These are phyloP conservation scores for Backusella liffmaniae DNA, from an alignment of 192 early-diverging fungal species.

Conservation along the genomic window DNA sequence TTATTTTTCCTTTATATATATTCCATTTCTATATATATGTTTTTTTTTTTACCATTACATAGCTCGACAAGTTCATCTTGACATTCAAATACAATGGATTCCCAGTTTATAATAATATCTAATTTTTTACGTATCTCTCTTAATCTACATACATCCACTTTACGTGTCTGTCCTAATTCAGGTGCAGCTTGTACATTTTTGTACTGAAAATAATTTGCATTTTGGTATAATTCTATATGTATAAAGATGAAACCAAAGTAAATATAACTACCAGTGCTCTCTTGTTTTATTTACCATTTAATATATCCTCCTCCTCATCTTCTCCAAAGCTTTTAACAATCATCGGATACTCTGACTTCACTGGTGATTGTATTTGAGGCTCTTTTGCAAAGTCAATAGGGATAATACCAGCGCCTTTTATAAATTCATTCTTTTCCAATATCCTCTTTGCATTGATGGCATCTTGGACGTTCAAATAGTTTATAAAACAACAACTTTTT, in stretches of 20 bases:
- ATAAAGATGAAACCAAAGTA: neutral
- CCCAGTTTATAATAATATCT: conserved; percentile 80
- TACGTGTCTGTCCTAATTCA: conserved; percentile 64
- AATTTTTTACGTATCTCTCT: conserved; percentile 87
- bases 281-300: conserved; percentile 2
- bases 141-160: conserved; percentile 75
- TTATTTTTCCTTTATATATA: neutral
- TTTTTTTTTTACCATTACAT: conserved; percentile 66
- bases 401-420: conserved; percentile 67
- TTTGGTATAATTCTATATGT: neutral
- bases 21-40: neutral
- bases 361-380: conserved; percentile 43
- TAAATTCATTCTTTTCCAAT: conserved; percentile 86
- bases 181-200: conserved; percentile 66
- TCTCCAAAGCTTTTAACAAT: conserved; percentile 39
- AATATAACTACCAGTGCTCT: neutral
- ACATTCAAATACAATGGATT: conserved; percentile 71
- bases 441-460: conserved; percentile 83
- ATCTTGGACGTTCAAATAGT: conserved; percentile 85
- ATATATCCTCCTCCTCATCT: neutral
- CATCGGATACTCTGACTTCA: conserved; percentile 31
- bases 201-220: conserved; percentile 1
- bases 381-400: conserved; percentile 94
- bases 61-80: conserved; percentile 84
- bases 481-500: conserved; percentile 96